These are phyloP conservation scores for Sanghuangporus baumii DNA, from an alignment of 1,284 basidiomycete species.

Conservation along the genomic window DNA sequence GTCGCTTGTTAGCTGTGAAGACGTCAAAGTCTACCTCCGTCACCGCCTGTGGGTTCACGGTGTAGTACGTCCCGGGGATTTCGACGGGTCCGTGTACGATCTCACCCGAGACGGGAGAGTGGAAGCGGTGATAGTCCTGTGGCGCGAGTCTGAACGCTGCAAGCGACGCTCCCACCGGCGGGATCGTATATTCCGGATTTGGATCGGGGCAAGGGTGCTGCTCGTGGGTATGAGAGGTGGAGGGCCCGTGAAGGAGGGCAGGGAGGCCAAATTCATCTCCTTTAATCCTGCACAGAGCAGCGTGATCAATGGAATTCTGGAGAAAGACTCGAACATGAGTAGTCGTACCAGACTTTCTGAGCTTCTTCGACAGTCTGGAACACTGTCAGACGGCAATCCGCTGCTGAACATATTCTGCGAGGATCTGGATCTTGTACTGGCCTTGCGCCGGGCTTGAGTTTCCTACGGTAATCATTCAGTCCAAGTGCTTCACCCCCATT, in stretches of 20 bases:
- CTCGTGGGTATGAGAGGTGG: conserved; percentile 5
- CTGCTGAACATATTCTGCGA: conserved; percentile 54
- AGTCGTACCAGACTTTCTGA: conserved; percentile 57
- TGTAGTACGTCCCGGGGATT: conserved; percentile 55
- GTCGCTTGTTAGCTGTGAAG: conserved; percentile 66
- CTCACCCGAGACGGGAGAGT: conserved; percentile 65
- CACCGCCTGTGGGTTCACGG: conserved; percentile 79
- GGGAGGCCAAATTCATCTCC: conserved; percentile 68
- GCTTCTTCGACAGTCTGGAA: conserved; percentile 58
- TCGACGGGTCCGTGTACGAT: conserved; percentile 42
- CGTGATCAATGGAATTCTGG: not conserved
- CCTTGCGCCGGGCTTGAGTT: conserved; percentile 59
- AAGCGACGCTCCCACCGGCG: conserved; percentile 44
- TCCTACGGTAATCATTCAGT: conserved; percentile 29
- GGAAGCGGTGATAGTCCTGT: conserved; percentile 84
- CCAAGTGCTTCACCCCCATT: not conserved
- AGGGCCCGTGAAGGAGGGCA: conserved; percentile 40
- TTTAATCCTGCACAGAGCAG: conserved; percentile 51
- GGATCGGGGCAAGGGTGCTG: not conserved
- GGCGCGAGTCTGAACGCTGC: conserved; percentile 76
- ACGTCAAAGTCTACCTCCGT: conserved; percentile 68
- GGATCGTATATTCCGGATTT: conserved; percentile 6
- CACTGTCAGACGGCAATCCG: conserved; percentile 73
- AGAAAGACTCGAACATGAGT: not conserved
- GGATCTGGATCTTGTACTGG: conserved; percentile 59